Evolutionary conservation across 345 rosid species (phyloP).

Genomic region (Moricandia moricandioides): DNA sequence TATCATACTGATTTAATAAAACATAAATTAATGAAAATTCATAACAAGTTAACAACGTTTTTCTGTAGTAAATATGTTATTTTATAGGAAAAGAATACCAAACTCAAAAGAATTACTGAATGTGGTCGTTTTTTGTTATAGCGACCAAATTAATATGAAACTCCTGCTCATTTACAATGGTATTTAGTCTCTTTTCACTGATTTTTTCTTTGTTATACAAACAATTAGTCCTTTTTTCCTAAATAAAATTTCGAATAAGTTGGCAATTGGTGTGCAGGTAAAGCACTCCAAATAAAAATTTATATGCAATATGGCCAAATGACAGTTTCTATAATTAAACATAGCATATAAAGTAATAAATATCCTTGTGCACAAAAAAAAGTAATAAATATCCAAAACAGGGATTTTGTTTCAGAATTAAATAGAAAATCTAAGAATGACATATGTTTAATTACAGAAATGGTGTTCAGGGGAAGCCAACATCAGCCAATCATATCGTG

Average conservation of each 20-base stretch:
- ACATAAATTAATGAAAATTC: too few species aligned
- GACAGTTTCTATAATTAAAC: background rate
- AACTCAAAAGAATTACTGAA: too few species aligned
- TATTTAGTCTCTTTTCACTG: background rate
- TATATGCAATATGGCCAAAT: background rate
- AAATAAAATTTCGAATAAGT: background rate
- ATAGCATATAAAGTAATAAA: background rate
- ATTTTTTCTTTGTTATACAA: background rate
- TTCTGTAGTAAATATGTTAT: too few species aligned
- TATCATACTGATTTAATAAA: too few species aligned
- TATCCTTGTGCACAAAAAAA: too few species aligned
- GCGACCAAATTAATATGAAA: background rate
- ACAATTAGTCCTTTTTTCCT: background rate
- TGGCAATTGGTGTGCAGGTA: background rate
- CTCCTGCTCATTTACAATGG: background rate
- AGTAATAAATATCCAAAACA: background rate
- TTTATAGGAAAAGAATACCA: too few species aligned
- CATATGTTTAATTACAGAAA: background rate
- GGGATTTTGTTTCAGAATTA: background rate
- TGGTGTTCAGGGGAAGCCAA: background rate
- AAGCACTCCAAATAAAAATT: background rate
- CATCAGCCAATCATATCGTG: background rate
- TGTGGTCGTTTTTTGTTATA: background rate
- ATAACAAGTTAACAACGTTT: too few species aligned
- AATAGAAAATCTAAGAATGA: background rate